These are phyloP conservation scores for Yamadazyma jaroonii DNA, from an alignment of 1,139 yeast species.

Conservation along the genomic window DNA sequence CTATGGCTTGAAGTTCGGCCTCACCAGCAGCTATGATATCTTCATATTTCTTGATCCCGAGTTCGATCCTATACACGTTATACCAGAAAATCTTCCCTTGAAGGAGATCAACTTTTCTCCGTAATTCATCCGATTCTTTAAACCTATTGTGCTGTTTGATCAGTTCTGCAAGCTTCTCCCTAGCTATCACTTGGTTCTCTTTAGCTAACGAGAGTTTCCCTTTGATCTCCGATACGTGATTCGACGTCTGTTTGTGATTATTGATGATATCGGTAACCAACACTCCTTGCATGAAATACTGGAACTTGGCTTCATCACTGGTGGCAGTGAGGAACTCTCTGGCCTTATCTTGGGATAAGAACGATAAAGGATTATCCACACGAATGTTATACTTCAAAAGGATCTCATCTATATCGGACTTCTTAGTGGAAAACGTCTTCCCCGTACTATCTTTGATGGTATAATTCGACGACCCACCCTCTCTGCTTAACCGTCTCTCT, in stretches of 20 bases:
- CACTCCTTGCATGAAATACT: conserved; percentile 78
- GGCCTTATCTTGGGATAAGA: conserved; percentile 92
- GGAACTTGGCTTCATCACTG: conserved; percentile 66
- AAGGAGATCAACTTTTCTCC: conserved; percentile 40
- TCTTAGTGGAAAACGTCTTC: conserved; percentile 53
- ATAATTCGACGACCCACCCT: conserved; percentile 46
- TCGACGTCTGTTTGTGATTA: conserved; percentile 44
- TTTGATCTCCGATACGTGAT: conserved; percentile 38
- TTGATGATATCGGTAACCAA: conserved; percentile 59
- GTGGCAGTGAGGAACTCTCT: conserved; percentile 81
- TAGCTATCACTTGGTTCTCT: conserved; percentile 23
- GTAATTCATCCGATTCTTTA: conserved; percentile 40
- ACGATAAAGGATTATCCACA: conserved; percentile 89
- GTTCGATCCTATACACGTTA: conserved; percentile 41
- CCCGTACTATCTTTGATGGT: conserved; percentile 52
- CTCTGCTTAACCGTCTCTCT: conserved; percentile 63
- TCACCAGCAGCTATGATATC: conserved; percentile 16
- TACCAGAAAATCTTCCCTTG: conserved; percentile 70
- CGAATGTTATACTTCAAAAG: conserved; percentile 71
- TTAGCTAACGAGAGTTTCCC: conserved; percentile 34
- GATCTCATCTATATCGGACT: conserved; percentile 64
- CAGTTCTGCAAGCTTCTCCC: conserved; percentile 32
- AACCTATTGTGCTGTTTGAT: conserved; percentile 36
- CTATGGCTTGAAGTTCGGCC: neutral
- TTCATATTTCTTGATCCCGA: conserved; percentile 18